Evolutionary conservation across 2,329 filamentous ascomycete genomes (phyloP).

Genomic region (Epichloe coenophiala): DNA sequence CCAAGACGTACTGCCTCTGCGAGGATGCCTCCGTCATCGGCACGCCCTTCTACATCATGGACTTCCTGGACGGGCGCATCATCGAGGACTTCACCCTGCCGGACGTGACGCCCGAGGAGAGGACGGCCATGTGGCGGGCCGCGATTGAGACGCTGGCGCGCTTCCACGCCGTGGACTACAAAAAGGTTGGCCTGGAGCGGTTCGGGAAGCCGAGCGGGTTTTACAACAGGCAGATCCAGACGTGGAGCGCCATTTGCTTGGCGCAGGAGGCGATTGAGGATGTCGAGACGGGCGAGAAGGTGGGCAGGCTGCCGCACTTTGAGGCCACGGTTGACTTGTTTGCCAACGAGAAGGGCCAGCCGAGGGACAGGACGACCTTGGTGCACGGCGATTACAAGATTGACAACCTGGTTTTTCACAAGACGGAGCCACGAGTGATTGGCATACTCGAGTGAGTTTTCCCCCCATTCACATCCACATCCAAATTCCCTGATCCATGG

Average conservation of each 20-base stretch:
- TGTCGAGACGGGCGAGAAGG: constrained; percentile 58
- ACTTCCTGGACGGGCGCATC: constrained; percentile 85
- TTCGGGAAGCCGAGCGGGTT: constrained; percentile 69
- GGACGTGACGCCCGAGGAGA: constrained; percentile 51
- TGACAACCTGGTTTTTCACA: constrained; percentile 80
- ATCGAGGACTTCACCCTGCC: constrained; percentile 81
- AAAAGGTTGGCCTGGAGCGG: constrained; percentile 49
- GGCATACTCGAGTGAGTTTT: constrained; percentile 67
- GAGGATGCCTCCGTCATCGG: constrained; percentile 70
- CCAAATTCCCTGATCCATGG: not conserved
- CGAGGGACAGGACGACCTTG: constrained; percentile 62
- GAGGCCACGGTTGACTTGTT: constrained; percentile 72
- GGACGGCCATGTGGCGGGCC: constrained; percentile 72
- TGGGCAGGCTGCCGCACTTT: constrained; percentile 76
- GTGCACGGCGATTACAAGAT: constrained; percentile 98
- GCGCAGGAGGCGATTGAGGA: constrained; percentile 67
- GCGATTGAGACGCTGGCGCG: constrained; percentile 73
- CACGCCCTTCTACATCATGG: constrained; percentile 95
- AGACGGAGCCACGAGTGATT: constrained; percentile 75
- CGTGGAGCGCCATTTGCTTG: constrained; percentile 64
- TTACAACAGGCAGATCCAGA: constrained; percentile 74
- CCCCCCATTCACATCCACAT: not conserved
- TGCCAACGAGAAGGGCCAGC: constrained; percentile 52
- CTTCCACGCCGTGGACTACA: constrained; percentile 63
- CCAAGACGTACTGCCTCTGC: constrained; percentile 71